Evolutionary conservation across 1,139 yeast species (phyloP).

Genomic region (Eremothecium sinecaudum): DNA sequence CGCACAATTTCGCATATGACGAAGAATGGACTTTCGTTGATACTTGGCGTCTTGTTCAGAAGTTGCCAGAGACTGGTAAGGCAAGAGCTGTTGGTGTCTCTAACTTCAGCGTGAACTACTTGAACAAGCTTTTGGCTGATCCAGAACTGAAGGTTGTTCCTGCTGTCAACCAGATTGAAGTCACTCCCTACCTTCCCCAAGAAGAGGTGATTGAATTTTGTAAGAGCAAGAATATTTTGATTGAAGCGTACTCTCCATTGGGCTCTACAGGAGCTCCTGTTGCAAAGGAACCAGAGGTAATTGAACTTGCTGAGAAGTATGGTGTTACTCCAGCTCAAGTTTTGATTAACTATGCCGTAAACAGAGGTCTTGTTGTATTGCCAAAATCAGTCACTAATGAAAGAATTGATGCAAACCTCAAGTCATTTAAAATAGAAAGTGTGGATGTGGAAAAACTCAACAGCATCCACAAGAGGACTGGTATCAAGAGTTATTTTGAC

Average conservation of each 20-base stretch:
- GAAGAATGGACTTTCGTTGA: no score
- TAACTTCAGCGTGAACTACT: conserved; percentile 66
- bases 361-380: conserved; percentile 60
- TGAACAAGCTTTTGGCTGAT: conserved; percentile 65
- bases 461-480: conserved; percentile 38
- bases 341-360: conserved; percentile 73
- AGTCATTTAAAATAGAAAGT: conserved; percentile 42
- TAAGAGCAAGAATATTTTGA: conserved; percentile 51
- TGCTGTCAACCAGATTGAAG: conserved; percentile 76
- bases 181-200: conserved; percentile 86
- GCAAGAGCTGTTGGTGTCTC: conserved; percentile 75
- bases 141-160: conserved; percentile 70
- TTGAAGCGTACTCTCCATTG: conserved; percentile 81
- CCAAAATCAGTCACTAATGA: conserved; percentile 63
- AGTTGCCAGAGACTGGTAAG: conserved; percentile 51
- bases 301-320: conserved; percentile 46
- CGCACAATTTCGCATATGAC: no score
- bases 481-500: conserved; percentile 41
- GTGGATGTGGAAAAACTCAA: conserved; percentile 47
- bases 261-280: conserved; percentile 55
- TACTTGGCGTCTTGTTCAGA: conserved; percentile 76
- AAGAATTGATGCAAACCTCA: conserved; percentile 50
- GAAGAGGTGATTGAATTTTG: conserved; percentile 54
- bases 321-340: conserved; percentile 51
- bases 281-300: conserved; percentile 44